Conservation (phyloP, 768 basidiomycete genomes). For the Lactarius akahatsu region DNA sequence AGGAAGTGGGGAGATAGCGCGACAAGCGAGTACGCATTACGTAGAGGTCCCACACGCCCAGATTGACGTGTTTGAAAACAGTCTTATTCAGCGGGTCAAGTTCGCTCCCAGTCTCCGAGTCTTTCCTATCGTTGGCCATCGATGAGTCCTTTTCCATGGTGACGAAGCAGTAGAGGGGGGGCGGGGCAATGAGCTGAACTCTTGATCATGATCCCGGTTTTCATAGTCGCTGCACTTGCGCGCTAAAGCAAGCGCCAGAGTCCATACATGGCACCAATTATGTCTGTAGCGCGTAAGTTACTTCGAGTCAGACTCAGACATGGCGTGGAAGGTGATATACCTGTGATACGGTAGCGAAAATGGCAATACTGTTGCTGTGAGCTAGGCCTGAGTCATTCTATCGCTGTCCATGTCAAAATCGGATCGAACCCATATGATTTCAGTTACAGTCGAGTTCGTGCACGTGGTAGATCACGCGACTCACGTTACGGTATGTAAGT, state of each 20-base stretch:
- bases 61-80: not conserved
- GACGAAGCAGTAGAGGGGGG: not conserved
- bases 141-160: constrained; percentile 1
- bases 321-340: too few species aligned
- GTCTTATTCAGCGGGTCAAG: not conserved
- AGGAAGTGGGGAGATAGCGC: not conserved
- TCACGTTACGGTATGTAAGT: too few species aligned
- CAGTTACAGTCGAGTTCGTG: too few species aligned
- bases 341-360: too few species aligned
- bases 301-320: not conserved
- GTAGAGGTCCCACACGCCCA: constrained; percentile 3
- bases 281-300: too few species aligned
- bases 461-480: too few species aligned
- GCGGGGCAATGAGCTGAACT: too few species aligned
- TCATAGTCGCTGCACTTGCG: not conserved
- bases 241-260: too few species aligned
- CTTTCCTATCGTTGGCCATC: not conserved
- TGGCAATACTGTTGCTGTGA: too few species aligned
- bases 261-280: not conserved
- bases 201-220: not conserved
- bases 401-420: too few species aligned
- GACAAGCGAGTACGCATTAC: not conserved
- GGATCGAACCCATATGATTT: too few species aligned
- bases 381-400: too few species aligned
- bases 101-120: not conserved